Conservation (phyloP, 768 basidiomycete genomes). For the Hortiboletus flavorubellus region DNA sequence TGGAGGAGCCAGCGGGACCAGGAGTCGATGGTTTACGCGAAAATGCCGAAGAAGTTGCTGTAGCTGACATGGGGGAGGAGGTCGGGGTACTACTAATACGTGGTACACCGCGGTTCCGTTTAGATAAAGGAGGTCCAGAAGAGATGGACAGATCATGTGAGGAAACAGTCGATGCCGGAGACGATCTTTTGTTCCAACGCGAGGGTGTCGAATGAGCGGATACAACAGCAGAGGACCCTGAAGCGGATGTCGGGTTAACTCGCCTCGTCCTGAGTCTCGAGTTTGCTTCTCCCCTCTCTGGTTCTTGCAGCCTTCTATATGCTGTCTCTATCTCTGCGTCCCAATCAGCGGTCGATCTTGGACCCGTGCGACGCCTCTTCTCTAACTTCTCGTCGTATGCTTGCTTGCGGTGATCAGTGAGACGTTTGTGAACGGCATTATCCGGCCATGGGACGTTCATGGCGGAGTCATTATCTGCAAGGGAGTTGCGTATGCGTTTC, state of each 20-base stretch:
- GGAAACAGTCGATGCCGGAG: slow-evolving; percentile 10
- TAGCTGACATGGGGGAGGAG: slow-evolving; percentile 8
- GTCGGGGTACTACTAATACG: slow-evolving; percentile 1
- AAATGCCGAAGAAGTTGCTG: not conserved
- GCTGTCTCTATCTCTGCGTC: slow-evolving; percentile 27
- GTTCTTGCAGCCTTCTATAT: slow-evolving; percentile 22
- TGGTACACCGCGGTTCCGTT: slow-evolving; percentile 5
- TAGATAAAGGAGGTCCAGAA: slow-evolving; percentile 4
- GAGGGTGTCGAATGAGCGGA: slow-evolving; percentile 6
- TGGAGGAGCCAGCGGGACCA: slow-evolving; percentile 16
- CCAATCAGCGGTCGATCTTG: slow-evolving; percentile 19
- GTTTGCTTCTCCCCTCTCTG: slow-evolving; percentile 23
- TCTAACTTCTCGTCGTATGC: slow-evolving; percentile 45
- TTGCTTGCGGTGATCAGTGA: slow-evolving; percentile 42
- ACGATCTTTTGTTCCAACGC: slow-evolving; percentile 2
- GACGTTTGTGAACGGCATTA: slow-evolving; percentile 42
- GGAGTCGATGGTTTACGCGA: slow-evolving; percentile 9
- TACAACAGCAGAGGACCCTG: slow-evolving; percentile 6
- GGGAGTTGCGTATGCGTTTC: slow-evolving; percentile 23
- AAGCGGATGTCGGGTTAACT: slow-evolving; percentile 1
- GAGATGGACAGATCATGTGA: slow-evolving; percentile 16
- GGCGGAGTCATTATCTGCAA: slow-evolving; percentile 33
- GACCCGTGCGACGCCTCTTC: slow-evolving; percentile 6
- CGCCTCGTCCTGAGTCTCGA: slow-evolving; percentile 23
- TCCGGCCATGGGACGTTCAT: slow-evolving; percentile 39